Evolutionary conservation across 2,329 filamentous ascomycete species (phyloP), one percentile per base, ranked within the genome.

Genomic region (Fusarium xyrophilum): DNA sequence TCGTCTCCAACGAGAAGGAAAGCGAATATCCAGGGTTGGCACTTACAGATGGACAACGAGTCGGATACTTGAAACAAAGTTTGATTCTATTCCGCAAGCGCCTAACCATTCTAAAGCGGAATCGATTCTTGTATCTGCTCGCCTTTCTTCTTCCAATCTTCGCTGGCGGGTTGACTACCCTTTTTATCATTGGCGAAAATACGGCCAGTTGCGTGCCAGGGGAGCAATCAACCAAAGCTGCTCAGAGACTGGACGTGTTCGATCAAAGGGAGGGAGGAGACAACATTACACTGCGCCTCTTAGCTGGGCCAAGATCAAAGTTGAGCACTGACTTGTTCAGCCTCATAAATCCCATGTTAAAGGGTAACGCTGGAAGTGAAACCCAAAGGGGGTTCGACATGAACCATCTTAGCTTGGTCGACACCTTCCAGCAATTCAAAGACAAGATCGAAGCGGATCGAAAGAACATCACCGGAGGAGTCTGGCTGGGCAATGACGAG

Each of bases 61-160:
- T 95, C 35, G 86, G 89, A 7, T 91, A 92, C 76, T 77, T 86
- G 44, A 85, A 84, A 67, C 94, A 97, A 80, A 87, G 88, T 1
- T 81, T 84, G 74, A 90, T 96, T 3, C 81, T 97, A 10, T 93
- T 96, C 76, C 81, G 83, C 56, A 97, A 97, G 78, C 86, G 94
- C 32, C 81, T 88, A 60, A 93, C 88, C 0, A 90, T 97, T 36
- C 83, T 97, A 53, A 89, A 90, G 72, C 85, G 90, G 36, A 97
- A 95, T 75, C 91, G 89, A 78, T 82, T 95, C 46, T 91, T 93
- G 0, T 93, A 93, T 60, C 75, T 89, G 11, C 88, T 89, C 5
- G 93, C 93, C 2, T 84, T 97, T 38, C 70, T 93, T 2, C 87
- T 97, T 15, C 94, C 94, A 0, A 86, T 97, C 55, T 82, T 93